Evolutionary conservation across 257 asterid genomes (phyloP).

Genomic region (Fraxinus excelsior): DNA sequence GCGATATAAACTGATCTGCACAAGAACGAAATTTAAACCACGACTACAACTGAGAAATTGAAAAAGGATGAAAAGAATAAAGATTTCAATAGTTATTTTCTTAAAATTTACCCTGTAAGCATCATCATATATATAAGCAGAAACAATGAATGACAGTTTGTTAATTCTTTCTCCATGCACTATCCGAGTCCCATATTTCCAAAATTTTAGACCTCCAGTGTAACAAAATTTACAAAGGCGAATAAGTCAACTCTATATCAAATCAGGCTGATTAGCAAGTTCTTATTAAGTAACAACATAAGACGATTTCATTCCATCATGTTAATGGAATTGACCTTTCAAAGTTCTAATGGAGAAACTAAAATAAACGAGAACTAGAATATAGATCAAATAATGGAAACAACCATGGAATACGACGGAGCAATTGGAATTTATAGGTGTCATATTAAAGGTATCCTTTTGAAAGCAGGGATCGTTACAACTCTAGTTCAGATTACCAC

Average conservation of each 20-base stretch:
- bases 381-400: too few relatives aligned
- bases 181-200: neutral
- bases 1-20: constrained; percentile 84
- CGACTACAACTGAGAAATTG: neutral
- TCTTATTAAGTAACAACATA: neutral
- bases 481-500: neutral
- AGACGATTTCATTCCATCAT: neutral
- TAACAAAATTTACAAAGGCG: neutral
- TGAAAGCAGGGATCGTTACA: neutral
- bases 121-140: neutral
- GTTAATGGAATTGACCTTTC: neutral
- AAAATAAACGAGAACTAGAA: neutral
- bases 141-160: neutral
- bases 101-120: neutral
- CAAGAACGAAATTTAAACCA: constrained; percentile 7
- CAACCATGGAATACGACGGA: neutral
- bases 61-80: neutral
- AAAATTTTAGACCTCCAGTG: neutral
- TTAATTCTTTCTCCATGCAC: neutral
- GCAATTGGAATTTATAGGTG: too few relatives aligned
- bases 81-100: neutral
- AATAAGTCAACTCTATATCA: neutral
- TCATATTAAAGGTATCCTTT: neutral
- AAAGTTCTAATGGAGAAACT: neutral
- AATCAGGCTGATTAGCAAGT: neutral